Percentiles rank a stretch among this genome's conserved stretches.
These are phyloP conservation scores for Pythium chondricola DNA, from an alignment of 352 stramenopile genomes.

Conservation along the genomic window DNA sequence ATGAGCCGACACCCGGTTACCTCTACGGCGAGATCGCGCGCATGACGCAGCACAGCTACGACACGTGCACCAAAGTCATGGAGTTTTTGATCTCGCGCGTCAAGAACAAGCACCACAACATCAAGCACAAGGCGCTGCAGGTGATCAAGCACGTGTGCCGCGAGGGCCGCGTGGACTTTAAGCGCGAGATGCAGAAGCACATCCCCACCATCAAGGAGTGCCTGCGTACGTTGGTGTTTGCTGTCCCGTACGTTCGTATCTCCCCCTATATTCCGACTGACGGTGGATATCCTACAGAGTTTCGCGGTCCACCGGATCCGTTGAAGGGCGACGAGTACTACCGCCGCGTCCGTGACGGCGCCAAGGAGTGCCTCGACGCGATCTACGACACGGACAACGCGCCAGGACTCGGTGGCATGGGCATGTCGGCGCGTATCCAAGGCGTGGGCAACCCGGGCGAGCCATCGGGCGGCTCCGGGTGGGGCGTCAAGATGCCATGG, in stretches of 20 bases:
- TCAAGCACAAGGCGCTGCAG: conserved; percentile 93
- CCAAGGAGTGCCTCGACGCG: conserved; percentile 93
- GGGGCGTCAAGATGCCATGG: conserved; percentile 65
- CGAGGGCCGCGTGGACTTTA: conserved; percentile 86
- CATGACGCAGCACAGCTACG: conserved; percentile 90
- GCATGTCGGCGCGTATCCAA: conserved; percentile 80
- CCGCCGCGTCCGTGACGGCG: conserved; percentile 86
- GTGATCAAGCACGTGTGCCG: conserved; percentile 92
- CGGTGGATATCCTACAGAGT: conserved; percentile 59
- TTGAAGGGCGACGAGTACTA: conserved; percentile 94
- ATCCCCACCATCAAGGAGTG: conserved; percentile 91
- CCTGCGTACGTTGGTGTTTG: conserved; percentile 55
- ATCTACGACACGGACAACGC: conserved; percentile 89
- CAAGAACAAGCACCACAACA: conserved; percentile 93
- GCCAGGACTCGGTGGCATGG: conserved; percentile 53
- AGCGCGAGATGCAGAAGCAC: conserved; percentile 88
- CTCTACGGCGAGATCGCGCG: conserved; percentile 95
- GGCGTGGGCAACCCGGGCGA: conserved; percentile 66
- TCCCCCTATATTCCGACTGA: conserved; percentile 2
- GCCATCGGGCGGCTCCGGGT: conserved; percentile 35
- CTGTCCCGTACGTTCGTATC: background rate
- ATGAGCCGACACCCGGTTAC: conserved; percentile 93
- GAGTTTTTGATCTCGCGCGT: conserved; percentile 90
- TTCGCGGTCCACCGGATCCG: conserved; percentile 88
- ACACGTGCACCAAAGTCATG: conserved; percentile 85